Evolutionary conservation across 2,329 filamentous ascomycete genomes (phyloP).

Genomic region (Nothopassalora personata): DNA sequence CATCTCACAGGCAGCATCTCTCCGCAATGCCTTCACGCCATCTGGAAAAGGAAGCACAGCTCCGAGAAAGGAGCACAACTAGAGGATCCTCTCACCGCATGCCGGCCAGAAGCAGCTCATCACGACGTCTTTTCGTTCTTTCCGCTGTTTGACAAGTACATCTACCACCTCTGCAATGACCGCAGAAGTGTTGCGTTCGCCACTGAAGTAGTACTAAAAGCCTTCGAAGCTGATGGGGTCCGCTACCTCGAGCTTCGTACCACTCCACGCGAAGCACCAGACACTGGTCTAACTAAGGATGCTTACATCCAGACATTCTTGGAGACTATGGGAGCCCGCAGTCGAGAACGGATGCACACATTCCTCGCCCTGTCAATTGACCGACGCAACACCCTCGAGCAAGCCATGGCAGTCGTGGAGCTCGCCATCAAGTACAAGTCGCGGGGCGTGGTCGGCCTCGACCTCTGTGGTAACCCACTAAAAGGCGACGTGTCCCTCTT

Average conservation of each 20-base stretch:
- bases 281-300: conserved; percentile 52
- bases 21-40: conserved; percentile 64
- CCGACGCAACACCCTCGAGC: conserved; percentile 53
- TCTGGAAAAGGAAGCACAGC: conserved; percentile 56
- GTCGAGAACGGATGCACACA: conserved; percentile 7
- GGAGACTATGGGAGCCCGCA: conserved; percentile 54
- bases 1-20: conserved; percentile 76
- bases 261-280: conserved; percentile 62
- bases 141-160: conserved; percentile 70
- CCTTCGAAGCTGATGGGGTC: conserved; percentile 67
- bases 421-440: conserved; percentile 54
- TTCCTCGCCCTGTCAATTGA: conserved; percentile 71
- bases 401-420: conserved; percentile 59
- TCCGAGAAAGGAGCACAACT: conserved; percentile 45
- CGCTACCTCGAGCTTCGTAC: conserved; percentile 75
- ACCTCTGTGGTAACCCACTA: conserved; percentile 72
- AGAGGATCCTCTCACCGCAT: conserved; percentile 62
- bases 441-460: conserved; percentile 60
- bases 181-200: conserved; percentile 49
- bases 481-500: conserved; percentile 58
- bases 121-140: conserved; percentile 57
- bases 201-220: conserved; percentile 58
- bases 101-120: conserved; percentile 54
- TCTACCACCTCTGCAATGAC: conserved; percentile 68
- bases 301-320: conserved; percentile 64